Evolutionary conservation across 1,284 basidiomycete genomes (phyloP), one percentile per base, ranked within the genome.

Genomic region (Pseudozyma pruni): DNA sequence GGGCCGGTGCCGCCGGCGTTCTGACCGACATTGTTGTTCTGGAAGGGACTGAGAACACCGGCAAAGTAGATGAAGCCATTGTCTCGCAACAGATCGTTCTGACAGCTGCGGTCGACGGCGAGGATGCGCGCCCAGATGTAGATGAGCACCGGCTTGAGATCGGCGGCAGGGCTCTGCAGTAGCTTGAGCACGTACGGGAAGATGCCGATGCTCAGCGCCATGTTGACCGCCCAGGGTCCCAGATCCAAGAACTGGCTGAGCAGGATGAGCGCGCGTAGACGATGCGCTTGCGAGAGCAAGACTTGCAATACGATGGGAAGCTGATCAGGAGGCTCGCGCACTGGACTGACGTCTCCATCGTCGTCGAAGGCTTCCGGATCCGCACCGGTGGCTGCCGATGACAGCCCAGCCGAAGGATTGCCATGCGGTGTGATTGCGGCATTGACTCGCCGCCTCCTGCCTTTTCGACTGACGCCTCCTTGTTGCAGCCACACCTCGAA

Each of bases 51-150:
- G 22, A 82, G 69, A 25, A 81, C 78, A 35, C 70, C 58, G 29
- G 78, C 66, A 74, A 82, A 82, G 67, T 82, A 82, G 63, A 74
- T 53, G 72, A 79, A 82, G 23, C 80, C 80, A 17, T 76, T 76
- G 55, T 90, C 92, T 59, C 91, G 92, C 72, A 91, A 88, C 7
- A 98, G 85, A 79, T 98, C 95, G 40, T 90, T 87, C 81, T 98
- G 95, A 61, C 96, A 96, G 19, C 90, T 89, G 8, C 90, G 89
- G 82, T 98, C 96, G 27, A 98, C 94, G 2, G 95, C 95, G 20
- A 98, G 87, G 62, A 98, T 97, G 16, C 95, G 88, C 1, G 95
- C 92, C 96, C 96, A 98, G 66, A 98, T 98, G 85, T 98, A 98
- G 74, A 98, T 97, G 29, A 98, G 86, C n/a, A 98, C 94, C 0